Evolutionary conservation across 257 asterid species (phyloP), one percentile per base, ranked within the genome.

Genomic region (Nicotiana obtusifolia): DNA sequence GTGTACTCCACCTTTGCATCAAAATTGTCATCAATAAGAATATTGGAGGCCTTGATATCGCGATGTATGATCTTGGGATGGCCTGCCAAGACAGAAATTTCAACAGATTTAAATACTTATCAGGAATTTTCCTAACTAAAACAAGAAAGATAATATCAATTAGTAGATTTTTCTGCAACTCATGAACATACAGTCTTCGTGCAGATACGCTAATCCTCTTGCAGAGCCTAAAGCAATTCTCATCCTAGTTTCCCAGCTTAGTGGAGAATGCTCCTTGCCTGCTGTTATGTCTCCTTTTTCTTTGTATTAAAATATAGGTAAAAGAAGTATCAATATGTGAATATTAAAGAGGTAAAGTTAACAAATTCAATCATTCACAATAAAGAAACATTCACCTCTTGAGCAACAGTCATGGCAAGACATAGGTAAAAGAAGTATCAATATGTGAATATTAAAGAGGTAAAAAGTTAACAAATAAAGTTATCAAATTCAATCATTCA

Each of bases 21-120:
- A 80, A 94, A 94, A 76, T 91, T 87, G 28, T 91, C 86, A 84
- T 90, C 98, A 44, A 93, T 89, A 77, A 93, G 97, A 89, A 94
- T 93, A 89, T 93, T 94, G 73, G 97, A 61, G 44, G 98, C 92
- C 89, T 94, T 94, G 90, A 94, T 92, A 87, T 94, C 97, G 53
- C 98, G 93, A 79, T 94, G 97, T 83, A 93, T 94, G 83, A 94
- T 89, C 89, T 89, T 94, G 83, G 98, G 97, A 64, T 86, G 89
- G 87, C 97, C 98, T 94, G 94, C 85, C 84, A 22, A 71, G 69
- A 60, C 68, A 87, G 60, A 22, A 84, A 82, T 64, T 81, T 81
- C 54, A 62, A 69, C 30, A 37, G 47, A 73, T 81, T 26, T 13
- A 37, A 82, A 65, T 77, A 56, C 71, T 44, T 53, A 75, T 75